Evolutionary conservation across 2,329 filamentous ascomycete genomes (phyloP).

Genomic region (Coniochaeta sp.): DNA sequence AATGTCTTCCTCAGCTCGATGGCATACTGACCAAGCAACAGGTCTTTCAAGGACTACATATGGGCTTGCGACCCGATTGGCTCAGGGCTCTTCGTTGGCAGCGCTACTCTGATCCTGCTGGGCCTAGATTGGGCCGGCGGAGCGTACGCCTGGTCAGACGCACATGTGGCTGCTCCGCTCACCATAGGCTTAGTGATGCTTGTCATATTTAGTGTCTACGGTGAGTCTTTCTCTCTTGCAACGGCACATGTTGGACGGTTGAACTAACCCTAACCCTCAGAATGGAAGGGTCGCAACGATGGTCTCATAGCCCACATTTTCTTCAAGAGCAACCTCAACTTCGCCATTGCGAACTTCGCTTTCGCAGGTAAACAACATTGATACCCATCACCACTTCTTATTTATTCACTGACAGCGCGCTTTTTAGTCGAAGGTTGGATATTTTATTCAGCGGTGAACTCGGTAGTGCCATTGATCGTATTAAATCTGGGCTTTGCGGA

Average conservation of each 20-base stretch:
- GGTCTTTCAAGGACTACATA: constrained; percentile 25
- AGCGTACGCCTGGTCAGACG: constrained; percentile 29
- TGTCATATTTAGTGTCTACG: constrained; percentile 29
- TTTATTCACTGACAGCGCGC: not conserved
- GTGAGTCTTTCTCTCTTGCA: constrained; percentile 17
- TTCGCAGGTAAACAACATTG: constrained; percentile 26
- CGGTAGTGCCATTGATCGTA: constrained; percentile 39
- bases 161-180: constrained; percentile 32
- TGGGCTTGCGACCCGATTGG: constrained; percentile 43
- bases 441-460: constrained; percentile 46
- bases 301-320: constrained; percentile 50
- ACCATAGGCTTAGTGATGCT: constrained; percentile 33
- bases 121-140: constrained; percentile 39
- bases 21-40: not conserved
- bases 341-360: constrained; percentile 45
- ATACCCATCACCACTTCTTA: too few relatives aligned
- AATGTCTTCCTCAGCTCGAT: not conserved
- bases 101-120: constrained; percentile 34
- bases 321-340: constrained; percentile 45
- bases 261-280: constrained; percentile 19
- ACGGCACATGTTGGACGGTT: not conserved
- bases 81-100: constrained; percentile 32
- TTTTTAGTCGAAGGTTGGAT: constrained; percentile 37
- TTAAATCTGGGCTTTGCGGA: constrained; percentile 41
- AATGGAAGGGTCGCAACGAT: constrained; percentile 47